Percentiles rank a stretch among this genome's conserved stretches.
phyloP scores from a whole-genome alignment of 805 yeast genomes.

The Candida sithepensis region DNA sequence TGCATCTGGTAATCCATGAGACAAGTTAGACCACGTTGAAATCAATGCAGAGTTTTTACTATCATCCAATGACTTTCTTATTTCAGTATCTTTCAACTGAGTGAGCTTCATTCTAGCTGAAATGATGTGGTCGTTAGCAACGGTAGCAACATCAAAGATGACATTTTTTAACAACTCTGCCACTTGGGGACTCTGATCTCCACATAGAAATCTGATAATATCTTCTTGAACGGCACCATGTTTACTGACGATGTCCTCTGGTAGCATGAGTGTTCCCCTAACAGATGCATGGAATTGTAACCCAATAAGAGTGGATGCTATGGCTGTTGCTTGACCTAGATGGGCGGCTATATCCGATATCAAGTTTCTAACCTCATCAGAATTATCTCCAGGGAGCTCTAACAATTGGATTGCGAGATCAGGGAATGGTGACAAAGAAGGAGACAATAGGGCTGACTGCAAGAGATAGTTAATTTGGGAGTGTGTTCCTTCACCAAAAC shows the following conservation, averaged over 20 bases:
- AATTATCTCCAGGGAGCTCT: slow-evolving; percentile 40
- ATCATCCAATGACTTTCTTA: slow-evolving; percentile 29
- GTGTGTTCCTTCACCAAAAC: slow-evolving; percentile 75
- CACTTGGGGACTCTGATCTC: slow-evolving; percentile 23
- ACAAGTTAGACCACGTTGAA: slow-evolving; percentile 34
- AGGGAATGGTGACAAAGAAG: slow-evolving; percentile 51
- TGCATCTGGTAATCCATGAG: slow-evolving; percentile 54
- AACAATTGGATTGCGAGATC: slow-evolving; percentile 39
- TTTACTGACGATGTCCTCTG: slow-evolving; percentile 55
- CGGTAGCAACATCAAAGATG: slow-evolving; percentile 64
- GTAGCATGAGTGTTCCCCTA: slow-evolving; percentile 54
- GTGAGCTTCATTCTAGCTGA: slow-evolving; percentile 58
- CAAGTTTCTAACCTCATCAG: slow-evolving; percentile 20
- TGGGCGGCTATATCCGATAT: slow-evolving; percentile 70
- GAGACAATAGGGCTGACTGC: slow-evolving; percentile 57
- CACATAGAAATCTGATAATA: slow-evolving; percentile 31
- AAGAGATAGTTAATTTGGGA: slow-evolving; percentile 70
- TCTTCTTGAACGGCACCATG: slow-evolving; percentile 61
- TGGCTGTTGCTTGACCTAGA: slow-evolving; percentile 76
- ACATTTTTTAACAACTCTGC: slow-evolving; percentile 46
- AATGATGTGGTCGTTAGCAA: slow-evolving; percentile 76
- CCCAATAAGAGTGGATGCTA: slow-evolving; percentile 62
- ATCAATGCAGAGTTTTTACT: slow-evolving; percentile 12
- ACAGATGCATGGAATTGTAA: slow-evolving; percentile 51
- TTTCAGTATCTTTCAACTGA: slow-evolving; percentile 36